Evolutionary conservation across 495 filamentous ascomycete species (phyloP).

Genomic region (Xylaria bambusicola): DNA sequence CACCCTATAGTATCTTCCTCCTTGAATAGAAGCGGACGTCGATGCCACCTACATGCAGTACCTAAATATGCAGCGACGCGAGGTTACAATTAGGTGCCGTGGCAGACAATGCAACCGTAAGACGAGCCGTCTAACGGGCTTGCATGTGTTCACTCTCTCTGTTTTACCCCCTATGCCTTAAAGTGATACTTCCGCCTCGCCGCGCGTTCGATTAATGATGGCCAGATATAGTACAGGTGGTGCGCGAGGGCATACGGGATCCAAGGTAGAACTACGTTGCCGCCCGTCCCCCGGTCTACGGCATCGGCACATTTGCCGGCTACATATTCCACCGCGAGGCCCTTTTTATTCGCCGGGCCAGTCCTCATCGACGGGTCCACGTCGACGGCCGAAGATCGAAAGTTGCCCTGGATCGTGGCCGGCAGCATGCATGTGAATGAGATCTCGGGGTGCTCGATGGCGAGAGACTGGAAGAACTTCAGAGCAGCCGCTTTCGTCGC

Average conservation of each 20-base stretch:
- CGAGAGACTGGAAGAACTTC: conserved; percentile 33
- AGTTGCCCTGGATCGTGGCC: conserved; percentile 34
- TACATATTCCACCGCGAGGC: conserved; percentile 32
- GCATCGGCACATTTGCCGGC: conserved; percentile 27
- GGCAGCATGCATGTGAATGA: conserved; percentile 31
- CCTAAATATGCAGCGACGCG: not conserved
- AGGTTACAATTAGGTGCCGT: conserved; percentile 7
- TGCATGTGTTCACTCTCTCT: not conserved
- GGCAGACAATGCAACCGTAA: not conserved
- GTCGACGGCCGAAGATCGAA: conserved; percentile 35
- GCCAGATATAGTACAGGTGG: conserved; percentile 33
- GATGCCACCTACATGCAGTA: not conserved
- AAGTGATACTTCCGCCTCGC: conserved; percentile 37
- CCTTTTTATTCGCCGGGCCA: conserved; percentile 24
- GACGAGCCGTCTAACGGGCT: not conserved
- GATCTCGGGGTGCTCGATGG: conserved; percentile 34
- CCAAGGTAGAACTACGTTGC: conserved; percentile 32
- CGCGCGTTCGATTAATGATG: conserved; percentile 29
- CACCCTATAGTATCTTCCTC: not conserved
- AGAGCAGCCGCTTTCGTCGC: conserved; percentile 35
- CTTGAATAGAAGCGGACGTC: not conserved
- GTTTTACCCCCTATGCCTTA: not conserved
- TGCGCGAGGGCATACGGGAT: conserved; percentile 34
- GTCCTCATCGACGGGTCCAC: conserved; percentile 13
- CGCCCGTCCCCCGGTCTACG: conserved; percentile 25